phyloP scores from a whole-genome alignment of 495 filamentous ascomycete species.

The Parathielavia hyrcaniae region DNA sequence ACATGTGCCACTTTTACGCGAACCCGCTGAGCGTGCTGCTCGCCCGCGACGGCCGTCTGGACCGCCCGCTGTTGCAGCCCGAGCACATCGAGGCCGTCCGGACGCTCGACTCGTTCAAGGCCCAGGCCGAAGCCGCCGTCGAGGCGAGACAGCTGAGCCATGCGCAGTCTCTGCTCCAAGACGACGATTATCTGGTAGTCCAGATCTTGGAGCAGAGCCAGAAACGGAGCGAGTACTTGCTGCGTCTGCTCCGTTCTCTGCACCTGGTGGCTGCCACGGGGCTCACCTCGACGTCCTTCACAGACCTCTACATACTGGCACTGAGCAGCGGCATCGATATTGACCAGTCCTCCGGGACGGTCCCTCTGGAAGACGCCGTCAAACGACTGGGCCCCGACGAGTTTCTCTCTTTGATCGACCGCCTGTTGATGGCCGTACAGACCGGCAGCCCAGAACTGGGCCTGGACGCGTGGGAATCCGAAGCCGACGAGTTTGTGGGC shows the following conservation, averaged over 20 bases:
- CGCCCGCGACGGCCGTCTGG: slow-evolving; percentile 30
- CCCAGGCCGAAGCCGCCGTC: slow-evolving; percentile 39
- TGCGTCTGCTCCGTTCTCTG: slow-evolving; percentile 28
- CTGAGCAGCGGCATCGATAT: slow-evolving; percentile 34
- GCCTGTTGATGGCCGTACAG: slow-evolving; percentile 31
- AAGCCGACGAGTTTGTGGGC: slow-evolving; percentile 30
- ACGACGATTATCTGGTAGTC: slow-evolving; percentile 34
- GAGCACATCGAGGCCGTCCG: slow-evolving; percentile 70
- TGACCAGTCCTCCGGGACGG: slow-evolving; percentile 20
- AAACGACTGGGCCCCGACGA: slow-evolving; percentile 40
- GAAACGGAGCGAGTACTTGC: slow-evolving; percentile 22
- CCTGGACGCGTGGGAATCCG: slow-evolving; percentile 30
- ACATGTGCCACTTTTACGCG: slow-evolving; percentile 94
- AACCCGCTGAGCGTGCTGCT: slow-evolving; percentile 74
- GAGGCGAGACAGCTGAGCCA: slow-evolving; percentile 30
- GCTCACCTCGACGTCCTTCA: slow-evolving; percentile 25
- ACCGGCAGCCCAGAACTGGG: slow-evolving; percentile 37
- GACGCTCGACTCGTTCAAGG: slow-evolving; percentile 72
- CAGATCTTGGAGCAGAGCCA: slow-evolving; percentile 23
- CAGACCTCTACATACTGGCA: slow-evolving; percentile 37
- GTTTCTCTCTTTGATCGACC: slow-evolving; percentile 32
- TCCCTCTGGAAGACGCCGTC: slow-evolving; percentile 34
- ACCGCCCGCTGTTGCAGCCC: slow-evolving; percentile 38
- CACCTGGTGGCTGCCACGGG: slow-evolving; percentile 21
- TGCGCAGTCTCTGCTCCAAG: slow-evolving; percentile 37